phyloP scores from a whole-genome alignment of 2,329 filamentous ascomycete species.

The Chaetomium olivaceum region DNA sequence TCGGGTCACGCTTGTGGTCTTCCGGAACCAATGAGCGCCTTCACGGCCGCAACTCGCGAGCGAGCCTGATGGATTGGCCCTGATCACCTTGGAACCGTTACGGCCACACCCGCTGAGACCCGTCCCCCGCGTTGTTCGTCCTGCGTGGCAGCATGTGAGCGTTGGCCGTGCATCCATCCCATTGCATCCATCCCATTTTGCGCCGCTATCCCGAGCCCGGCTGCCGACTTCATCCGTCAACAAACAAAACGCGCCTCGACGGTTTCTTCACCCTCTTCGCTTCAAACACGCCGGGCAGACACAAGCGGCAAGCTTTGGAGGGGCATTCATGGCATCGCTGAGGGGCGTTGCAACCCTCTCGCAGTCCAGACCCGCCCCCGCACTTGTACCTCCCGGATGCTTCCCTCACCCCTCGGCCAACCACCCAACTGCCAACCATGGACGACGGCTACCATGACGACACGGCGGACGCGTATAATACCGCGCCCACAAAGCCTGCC shows the following conservation, averaged over 20 bases:
- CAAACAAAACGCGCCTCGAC: background rate
- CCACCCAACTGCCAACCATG: constrained; percentile 21
- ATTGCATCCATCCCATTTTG: constrained; percentile 2
- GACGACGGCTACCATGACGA: constrained; percentile 18
- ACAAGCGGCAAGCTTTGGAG: constrained; percentile 3
- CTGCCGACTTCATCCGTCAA: background rate
- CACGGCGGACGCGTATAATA: background rate
- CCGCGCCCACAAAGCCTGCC: constrained; percentile 8
- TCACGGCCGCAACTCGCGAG: constrained; percentile 7
- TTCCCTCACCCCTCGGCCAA: constrained; percentile 9
- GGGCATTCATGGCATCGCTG: constrained; percentile 16
- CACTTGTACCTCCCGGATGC: constrained; percentile 22
- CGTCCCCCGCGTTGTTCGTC: constrained; percentile 10
- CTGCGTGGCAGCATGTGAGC: constrained; percentile 19
- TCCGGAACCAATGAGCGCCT: constrained; percentile 21
- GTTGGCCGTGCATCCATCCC: constrained; percentile 2
- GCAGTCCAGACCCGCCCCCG: constrained; percentile 15
- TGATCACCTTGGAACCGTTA: constrained; percentile 1
- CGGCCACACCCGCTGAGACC: background rate
- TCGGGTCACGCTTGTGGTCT: constrained; percentile 12
- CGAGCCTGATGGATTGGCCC: background rate
- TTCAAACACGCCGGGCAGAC: background rate
- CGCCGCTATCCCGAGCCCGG: constrained; percentile 4
- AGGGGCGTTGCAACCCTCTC: background rate
- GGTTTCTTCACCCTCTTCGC: background rate